phyloP scores from a whole-genome alignment of 768 basidiomycete species.

The Mycena floridula region DNA sequence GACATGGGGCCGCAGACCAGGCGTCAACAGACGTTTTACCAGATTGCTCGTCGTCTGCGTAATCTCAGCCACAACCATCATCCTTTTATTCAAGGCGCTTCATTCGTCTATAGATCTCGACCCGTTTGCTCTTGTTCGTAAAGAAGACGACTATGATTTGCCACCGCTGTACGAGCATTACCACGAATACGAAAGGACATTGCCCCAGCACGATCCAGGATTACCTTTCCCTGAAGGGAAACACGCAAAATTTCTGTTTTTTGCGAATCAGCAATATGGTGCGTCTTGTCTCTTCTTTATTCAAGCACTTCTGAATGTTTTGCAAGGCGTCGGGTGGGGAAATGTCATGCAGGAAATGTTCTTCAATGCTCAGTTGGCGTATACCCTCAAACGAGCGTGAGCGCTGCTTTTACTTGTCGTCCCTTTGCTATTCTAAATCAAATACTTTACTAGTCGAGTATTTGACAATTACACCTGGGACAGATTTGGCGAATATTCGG shows the following conservation, averaged over 20 bases:
- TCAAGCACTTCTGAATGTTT: constrained; percentile 16
- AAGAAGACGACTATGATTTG: too few relatives aligned
- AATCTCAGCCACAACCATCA: too few relatives aligned
- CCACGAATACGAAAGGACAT: constrained; percentile 32
- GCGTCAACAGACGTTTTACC: too few relatives aligned
- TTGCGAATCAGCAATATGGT: constrained; percentile 40
- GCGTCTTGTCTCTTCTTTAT: constrained; percentile 27
- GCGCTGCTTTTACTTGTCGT: constrained; percentile 13
- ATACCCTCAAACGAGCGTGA: constrained; percentile 41
- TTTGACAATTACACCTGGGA: constrained; percentile 58
- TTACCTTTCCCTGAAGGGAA: constrained; percentile 33
- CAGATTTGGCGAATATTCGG: constrained; percentile 32
- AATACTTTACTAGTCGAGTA: constrained; percentile 33
- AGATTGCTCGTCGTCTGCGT: too few relatives aligned
- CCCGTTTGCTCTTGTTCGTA: too few relatives aligned
- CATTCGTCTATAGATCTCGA: too few relatives aligned
- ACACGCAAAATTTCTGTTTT: constrained; percentile 39
- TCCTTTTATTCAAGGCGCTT: too few relatives aligned
- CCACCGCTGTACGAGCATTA: constrained; percentile 43
- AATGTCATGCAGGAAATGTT: constrained; percentile 57
- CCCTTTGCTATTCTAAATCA: background rate
- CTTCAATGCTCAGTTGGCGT: constrained; percentile 44
- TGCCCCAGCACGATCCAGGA: constrained; percentile 39
- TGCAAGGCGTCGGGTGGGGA: constrained; percentile 50
- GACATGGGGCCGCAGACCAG: too few relatives aligned